phyloP scores from a whole-genome alignment of 495 filamentous ascomycete genomes.

The Chaetomium fimeti region DNA sequence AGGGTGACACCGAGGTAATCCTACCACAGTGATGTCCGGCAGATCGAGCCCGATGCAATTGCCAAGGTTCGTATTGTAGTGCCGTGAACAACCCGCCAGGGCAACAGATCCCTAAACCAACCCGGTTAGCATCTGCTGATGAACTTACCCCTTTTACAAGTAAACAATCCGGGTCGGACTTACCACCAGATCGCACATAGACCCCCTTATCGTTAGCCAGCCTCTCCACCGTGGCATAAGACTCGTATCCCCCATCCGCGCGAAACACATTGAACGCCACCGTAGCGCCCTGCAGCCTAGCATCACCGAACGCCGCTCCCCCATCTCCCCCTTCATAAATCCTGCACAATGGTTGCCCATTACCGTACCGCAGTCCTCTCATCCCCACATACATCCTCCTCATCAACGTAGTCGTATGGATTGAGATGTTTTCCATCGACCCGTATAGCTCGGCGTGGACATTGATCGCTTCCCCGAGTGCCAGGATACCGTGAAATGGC shows the following conservation, averaged over 20 bases:
- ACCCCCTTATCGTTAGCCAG: conserved; percentile 61
- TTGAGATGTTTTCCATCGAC: conserved; percentile 60
- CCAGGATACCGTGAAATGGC: conserved; percentile 75
- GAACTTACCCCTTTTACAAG: conserved; percentile 44
- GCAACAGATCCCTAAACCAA: conserved; percentile 43
- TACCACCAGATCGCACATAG: conserved; percentile 67
- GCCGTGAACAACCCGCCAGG: conserved; percentile 48
- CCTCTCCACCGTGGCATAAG: conserved; percentile 61
- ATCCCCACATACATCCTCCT: conserved; percentile 53
- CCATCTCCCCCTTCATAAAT: conserved; percentile 50
- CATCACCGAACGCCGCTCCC: conserved; percentile 51
- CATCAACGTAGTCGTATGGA: conserved; percentile 60
- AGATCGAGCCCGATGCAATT: conserved; percentile 60
- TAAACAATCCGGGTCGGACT: conserved; percentile 40
- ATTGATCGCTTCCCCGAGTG: conserved; percentile 66
- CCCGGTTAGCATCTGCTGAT: conserved; percentile 45
- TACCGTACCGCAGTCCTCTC: conserved; percentile 54
- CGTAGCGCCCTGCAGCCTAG: conserved; percentile 63
- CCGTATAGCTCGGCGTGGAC: conserved; percentile 62
- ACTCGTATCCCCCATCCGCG: conserved; percentile 54
- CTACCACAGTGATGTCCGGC: conserved; percentile 62
- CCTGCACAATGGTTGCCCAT: conserved; percentile 55
- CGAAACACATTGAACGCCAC: conserved; percentile 67
- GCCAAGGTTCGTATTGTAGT: conserved; percentile 54
- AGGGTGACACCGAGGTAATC: too few relatives aligned